These are phyloP conservation scores for Dactylellina parvicollis DNA, from an alignment of 2,329 filamentous ascomycete species.

Conservation along the genomic window DNA sequence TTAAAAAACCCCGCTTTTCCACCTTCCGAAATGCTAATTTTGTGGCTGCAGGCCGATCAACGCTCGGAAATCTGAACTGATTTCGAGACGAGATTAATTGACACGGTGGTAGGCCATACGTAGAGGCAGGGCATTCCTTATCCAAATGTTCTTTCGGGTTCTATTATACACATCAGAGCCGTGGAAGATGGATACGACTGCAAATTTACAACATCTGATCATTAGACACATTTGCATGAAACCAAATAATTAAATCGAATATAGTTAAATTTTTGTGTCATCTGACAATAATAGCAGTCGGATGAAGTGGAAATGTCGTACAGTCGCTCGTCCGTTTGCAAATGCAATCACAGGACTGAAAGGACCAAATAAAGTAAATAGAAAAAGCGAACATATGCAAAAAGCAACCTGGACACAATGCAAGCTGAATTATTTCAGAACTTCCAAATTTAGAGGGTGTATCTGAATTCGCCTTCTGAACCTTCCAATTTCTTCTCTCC, in stretches of 20 bases:
- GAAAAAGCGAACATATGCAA: constrained; percentile 21
- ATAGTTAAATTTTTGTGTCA: not conserved
- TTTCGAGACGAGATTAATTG: too few relatives aligned
- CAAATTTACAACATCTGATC: not conserved
- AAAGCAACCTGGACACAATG: constrained; percentile 21
- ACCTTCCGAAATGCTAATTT: too few relatives aligned
- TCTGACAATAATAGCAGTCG: not conserved
- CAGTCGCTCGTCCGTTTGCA: not conserved
- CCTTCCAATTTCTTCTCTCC: constrained; percentile 50
- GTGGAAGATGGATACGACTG: not conserved
- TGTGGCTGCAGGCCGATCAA: too few relatives aligned
- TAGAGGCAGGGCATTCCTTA: too few relatives aligned
- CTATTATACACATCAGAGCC: not conserved
- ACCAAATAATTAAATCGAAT: not conserved
- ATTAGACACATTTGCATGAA: not conserved
- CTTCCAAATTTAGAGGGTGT: constrained; percentile 30
- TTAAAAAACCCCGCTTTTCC: not conserved
- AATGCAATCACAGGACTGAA: not conserved
- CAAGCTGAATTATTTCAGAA: not conserved
- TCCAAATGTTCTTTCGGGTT: not conserved
- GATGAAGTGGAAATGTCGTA: not conserved
- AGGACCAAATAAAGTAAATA: not conserved
- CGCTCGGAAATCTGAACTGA: too few relatives aligned
- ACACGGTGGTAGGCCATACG: too few relatives aligned
- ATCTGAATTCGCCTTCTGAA: constrained; percentile 41